Evolutionary conservation across 163 green algal species (phyloP).

Genomic region (Scenedesmus sp.): DNA sequence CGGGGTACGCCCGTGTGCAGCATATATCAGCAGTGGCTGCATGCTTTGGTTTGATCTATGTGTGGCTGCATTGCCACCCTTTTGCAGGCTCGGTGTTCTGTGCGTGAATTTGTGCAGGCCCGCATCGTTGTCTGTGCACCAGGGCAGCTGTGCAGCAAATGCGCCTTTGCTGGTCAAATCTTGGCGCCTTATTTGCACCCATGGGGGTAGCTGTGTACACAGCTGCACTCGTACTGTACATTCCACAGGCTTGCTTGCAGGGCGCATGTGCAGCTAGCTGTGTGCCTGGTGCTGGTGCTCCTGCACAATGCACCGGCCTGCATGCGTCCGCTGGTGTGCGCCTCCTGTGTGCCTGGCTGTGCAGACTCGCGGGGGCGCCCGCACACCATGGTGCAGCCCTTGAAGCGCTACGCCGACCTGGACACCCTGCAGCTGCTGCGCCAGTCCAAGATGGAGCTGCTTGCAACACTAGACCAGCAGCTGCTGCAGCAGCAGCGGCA

Average conservation of each 20-base stretch:
- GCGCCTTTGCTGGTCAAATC: no score
- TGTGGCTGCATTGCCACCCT: no score
- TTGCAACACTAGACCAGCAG: slow-evolving; percentile 21
- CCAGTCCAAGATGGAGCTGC: not conserved
- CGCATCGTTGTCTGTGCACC: no score
- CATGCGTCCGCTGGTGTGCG: not conserved
- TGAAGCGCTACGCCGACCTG: not conserved
- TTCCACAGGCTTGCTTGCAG: not conserved
- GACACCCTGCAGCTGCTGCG: not conserved
- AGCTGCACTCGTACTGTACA: not conserved
- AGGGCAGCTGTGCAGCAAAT: no score
- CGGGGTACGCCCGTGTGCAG: no score
- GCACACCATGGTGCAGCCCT: slow-evolving; percentile 37
- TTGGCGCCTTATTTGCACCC: no score
- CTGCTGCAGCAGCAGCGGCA: slow-evolving; percentile 24
- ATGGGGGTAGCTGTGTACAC: no score
- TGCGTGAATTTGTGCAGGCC: no score
- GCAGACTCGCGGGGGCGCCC: slow-evolving; percentile 10
- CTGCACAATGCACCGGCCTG: not conserved
- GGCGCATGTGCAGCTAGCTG: not conserved
- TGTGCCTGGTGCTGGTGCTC: not conserved
- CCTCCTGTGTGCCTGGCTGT: not conserved
- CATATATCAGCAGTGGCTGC: no score
- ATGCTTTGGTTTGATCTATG: no score
- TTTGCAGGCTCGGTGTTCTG: no score